Evolutionary conservation across 2,329 filamentous ascomycete genomes (phyloP).

Genomic region (Elsinoe australis): DNA sequence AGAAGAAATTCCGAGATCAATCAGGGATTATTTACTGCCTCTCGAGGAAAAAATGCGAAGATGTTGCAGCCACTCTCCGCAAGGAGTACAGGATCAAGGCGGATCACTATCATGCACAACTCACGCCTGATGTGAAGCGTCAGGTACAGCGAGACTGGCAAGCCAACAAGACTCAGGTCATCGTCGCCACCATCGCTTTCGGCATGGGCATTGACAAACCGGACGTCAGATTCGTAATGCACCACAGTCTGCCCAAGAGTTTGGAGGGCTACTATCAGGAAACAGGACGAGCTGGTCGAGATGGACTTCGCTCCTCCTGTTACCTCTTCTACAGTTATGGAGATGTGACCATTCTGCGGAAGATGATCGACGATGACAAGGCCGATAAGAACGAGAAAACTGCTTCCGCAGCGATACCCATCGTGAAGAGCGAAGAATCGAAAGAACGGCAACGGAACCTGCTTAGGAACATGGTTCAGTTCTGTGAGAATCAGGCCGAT

Average conservation of each 20-base stretch:
- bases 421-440: conserved; percentile 52
- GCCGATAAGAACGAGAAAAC: conserved; percentile 50
- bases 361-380: conserved; percentile 75
- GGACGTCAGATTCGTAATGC: conserved; percentile 92
- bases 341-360: conserved; percentile 65
- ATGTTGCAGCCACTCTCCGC: conserved; percentile 61
- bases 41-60: conserved; percentile 74
- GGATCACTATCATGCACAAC: conserved; percentile 76
- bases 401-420: conserved; percentile 1
- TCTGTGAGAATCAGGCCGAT: conserved; percentile 80
- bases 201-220: conserved; percentile 99
- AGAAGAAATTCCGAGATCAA: conserved; percentile 58
- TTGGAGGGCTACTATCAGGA: conserved; percentile 98
- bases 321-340: conserved; percentile 80
- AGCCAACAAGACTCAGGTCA: conserved; percentile 67
- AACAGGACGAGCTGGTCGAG: conserved; percentile 86
- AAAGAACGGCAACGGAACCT: conserved; percentile 78
- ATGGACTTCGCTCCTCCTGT: conserved; percentile 79
- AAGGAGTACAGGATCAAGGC: conserved; percentile 60
- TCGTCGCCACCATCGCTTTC: conserved; percentile 96
- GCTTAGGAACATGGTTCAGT: conserved; percentile 76
- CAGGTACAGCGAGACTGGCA: conserved; percentile 78
- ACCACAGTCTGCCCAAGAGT: conserved; percentile 87
- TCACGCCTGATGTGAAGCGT: conserved; percentile 60
- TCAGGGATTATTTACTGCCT: conserved; percentile 92